Evolutionary conservation across 169 alveolate genomes (phyloP), one percentile per base, ranked within the genome.

Genomic region (Theileria annulata): DNA sequence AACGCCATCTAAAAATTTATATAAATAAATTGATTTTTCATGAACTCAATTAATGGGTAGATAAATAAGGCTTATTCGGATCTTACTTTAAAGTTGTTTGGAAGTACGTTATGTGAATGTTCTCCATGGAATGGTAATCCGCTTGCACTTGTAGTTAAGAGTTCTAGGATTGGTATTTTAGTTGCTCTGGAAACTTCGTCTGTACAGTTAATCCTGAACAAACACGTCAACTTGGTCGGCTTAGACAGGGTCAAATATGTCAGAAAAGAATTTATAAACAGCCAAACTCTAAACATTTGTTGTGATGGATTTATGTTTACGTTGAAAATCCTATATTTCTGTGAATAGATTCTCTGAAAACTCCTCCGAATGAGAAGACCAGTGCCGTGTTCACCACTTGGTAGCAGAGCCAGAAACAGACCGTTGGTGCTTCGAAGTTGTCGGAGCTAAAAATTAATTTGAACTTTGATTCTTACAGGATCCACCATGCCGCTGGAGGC

Each of bases 161-260:
- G 30, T 47, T 92, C 93, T 3, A 94, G 80, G 19, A 94, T 51
- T 51, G 93, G 94, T 68, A 94, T 71, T 28, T 72, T 79, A 6
- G 96, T 80, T 37, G 60, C 62, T 37, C 87, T 83, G 17, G 96
- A 92, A 69, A 87, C 83, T 51, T 71, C 95, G 59, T 92, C 95
- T 56, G 93, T 92, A 75, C 98, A 95, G 86, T 95, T 95, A 78
- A 93, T 91, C 59, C 98, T 93, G 81, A 93, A 93, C 58, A 94
- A 78, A 76, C 98, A 95, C 28, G 96, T 82, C 69, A 94, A 71
- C 33, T 72, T 80, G 75, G 85, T 90, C 2, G 98, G 97, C 33
- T 94, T 94, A 25, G 94, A 80, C 63, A 94, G 78, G 9, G 93
- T 72, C 59, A 94, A 70, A 30, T 54, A 81, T 58, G 94, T 58